Percentiles rank a stretch among this genome's conserved stretches.
phyloP scores from a whole-genome alignment of 2,329 filamentous ascomycete genomes.

The Orbilia quercus region DNA sequence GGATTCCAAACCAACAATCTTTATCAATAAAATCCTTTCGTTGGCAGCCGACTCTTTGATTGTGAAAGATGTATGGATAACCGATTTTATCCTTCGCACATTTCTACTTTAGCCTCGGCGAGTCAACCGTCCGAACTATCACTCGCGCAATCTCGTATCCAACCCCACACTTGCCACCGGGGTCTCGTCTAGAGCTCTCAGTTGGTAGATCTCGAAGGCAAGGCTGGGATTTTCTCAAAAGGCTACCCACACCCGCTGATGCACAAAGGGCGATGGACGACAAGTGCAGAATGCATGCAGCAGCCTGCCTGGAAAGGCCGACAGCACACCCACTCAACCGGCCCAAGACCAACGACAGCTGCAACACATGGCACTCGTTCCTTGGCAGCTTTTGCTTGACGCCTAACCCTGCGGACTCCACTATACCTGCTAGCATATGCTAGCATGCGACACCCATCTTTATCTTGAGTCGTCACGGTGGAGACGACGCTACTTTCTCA shows the following conservation, averaged over 20 bases:
- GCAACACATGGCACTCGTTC: not conserved
- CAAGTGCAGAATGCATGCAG: too few species aligned
- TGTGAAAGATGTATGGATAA: not conserved
- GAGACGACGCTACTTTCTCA: conserved; percentile 22
- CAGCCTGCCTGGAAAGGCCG: too few species aligned
- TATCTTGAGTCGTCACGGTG: not conserved
- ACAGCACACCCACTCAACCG: too few species aligned
- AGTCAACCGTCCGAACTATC: conserved; percentile 14
- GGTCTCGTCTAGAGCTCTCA: conserved; percentile 33
- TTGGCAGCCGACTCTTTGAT: not conserved
- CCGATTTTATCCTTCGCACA: conserved; percentile 15
- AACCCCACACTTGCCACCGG: conserved; percentile 30
- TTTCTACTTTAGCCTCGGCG: conserved; percentile 46
- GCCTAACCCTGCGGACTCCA: not conserved
- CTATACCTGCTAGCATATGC: not conserved
- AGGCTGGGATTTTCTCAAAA: not conserved
- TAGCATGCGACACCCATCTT: not conserved
- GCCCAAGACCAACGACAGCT: not conserved
- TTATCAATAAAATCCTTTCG: not conserved
- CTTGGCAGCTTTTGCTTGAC: not conserved
- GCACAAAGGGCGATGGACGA: too few species aligned
- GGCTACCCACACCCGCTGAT: too few species aligned
- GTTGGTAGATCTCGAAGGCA: conserved; percentile 25
- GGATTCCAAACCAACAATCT: too few species aligned
- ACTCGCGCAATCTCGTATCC: conserved; percentile 16